phyloP scores from a whole-genome alignment of 2,329 filamentous ascomycete genomes.

The Alternaria dauci region DNA sequence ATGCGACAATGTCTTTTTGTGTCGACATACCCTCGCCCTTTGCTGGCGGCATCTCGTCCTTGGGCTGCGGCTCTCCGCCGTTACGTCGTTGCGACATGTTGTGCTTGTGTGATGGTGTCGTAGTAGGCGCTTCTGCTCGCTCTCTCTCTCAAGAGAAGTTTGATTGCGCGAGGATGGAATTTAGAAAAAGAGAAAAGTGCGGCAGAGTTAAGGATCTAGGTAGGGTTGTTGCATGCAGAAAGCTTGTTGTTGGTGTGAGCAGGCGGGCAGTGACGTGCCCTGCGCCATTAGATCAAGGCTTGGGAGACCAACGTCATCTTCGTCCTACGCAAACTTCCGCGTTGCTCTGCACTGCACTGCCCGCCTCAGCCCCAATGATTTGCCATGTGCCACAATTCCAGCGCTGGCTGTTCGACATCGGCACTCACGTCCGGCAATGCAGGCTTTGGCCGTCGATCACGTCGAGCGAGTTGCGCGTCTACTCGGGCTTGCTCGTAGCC shows the following conservation, averaged over 20 bases:
- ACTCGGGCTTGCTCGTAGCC: not conserved
- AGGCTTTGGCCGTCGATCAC: not conserved
- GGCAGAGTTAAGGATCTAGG: constrained; percentile 2
- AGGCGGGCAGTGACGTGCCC: constrained; percentile 3
- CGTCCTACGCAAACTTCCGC: constrained; percentile 3
- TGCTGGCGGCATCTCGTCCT: constrained; percentile 49
- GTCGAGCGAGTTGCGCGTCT: not conserved
- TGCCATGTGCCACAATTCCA: not conserved
- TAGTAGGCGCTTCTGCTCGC: constrained; percentile 22
- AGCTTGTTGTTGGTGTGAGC: constrained; percentile 6
- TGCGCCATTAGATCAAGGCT: not conserved
- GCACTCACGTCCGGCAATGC: not conserved
- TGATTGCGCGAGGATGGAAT: not conserved
- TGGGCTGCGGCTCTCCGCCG: constrained; percentile 39
- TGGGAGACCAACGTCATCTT: constrained; percentile 3
- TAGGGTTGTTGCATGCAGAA: constrained; percentile 4
- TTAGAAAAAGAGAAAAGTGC: not conserved
- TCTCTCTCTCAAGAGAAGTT: not conserved
- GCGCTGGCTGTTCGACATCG: not conserved
- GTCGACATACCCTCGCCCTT: constrained; percentile 55
- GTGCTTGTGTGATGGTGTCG: constrained; percentile 11
- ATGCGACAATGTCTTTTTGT: not conserved
- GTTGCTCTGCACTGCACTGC: constrained; percentile 3
- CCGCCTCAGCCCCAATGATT: constrained; percentile 1
- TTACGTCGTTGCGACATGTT: constrained; percentile 19